Base-by-base conservation (phyloP, 2,329 filamentous ascomycete genomes). In the Thielaviopsis euricoi region DNA sequence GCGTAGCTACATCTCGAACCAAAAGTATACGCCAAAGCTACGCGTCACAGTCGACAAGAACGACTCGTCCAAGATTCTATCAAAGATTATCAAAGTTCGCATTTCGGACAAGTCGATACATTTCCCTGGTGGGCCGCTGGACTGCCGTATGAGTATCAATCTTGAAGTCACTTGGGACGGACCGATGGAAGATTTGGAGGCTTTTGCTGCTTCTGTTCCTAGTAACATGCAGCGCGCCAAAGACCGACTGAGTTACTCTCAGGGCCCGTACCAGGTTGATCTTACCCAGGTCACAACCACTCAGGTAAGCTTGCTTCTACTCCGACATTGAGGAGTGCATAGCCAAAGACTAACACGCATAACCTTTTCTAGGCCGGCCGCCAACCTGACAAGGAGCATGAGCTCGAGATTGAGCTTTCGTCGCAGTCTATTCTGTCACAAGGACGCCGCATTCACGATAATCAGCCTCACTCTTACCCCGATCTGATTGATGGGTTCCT, bases 71-170 rank as follows among this genome's bases (percentile, higher is more conserved):
- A 75, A 83, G 60, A 72, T 90, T 2, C 71, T 91, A 12, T 85
- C 83, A 60, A 89, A 87, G 68, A 96, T 98, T 65, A 82, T 98
- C 70, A 98, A 98, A 73, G 82, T 84, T 25, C 82, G 89, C n/a
- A 77, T 97, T 15, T 83, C 81, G 25, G 89, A 98, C 67, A 73
- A 96, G n/a, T 86, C 95, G 65, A 78, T 98, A 19, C 85, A 86
- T 70, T 86, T 89, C 64, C 91, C 93, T 0, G 74, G 75, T 54
- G 80, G 79, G 9, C 80, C 81, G 2, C 87, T 96, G 66, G 93
- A 98, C 70, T 95, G 89, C 71, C 87, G 93, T 12, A 84, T 98
- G 64, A 95, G 89, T 65, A 83, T 98, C 66, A 97, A 95, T 67
- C 78, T 98, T 1, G 94, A 98, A 80, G 89, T 94, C 80, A 79